These are phyloP conservation scores for Fusarium sp. DNA, from an alignment of 2,329 filamentous ascomycete genomes.

Conservation along the genomic window DNA sequence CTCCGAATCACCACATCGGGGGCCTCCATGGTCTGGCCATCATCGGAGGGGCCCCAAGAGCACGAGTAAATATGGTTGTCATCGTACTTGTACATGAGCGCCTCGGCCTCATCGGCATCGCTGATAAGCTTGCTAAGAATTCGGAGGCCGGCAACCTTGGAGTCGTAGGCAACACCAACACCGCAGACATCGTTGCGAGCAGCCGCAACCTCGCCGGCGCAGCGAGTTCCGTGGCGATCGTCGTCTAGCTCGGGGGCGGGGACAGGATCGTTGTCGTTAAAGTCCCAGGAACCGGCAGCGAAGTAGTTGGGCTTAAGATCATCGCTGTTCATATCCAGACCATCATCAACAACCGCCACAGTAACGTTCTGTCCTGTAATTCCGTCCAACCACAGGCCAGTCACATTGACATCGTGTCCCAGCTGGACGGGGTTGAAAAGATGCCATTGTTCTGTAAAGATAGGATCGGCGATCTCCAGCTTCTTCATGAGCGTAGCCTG, in stretches of 20 bases:
- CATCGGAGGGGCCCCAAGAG: slow-evolving; percentile 97
- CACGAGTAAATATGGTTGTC: slow-evolving; percentile 98
- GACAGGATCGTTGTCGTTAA: slow-evolving; percentile 84
- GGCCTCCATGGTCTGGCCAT: slow-evolving; percentile 92
- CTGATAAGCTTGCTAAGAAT: slow-evolving; percentile 92
- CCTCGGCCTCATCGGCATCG: slow-evolving; percentile 90
- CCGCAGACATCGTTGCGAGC: slow-evolving; percentile 94
- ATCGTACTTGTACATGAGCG: slow-evolving; percentile 92
- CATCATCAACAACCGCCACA: slow-evolving; percentile 95
- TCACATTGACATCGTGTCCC: slow-evolving; percentile 97
- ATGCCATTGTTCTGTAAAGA: slow-evolving; percentile 96
- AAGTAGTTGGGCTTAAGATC: slow-evolving; percentile 96
- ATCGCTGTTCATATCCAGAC: slow-evolving; percentile 93
- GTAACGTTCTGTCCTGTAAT: slow-evolving; percentile 90
- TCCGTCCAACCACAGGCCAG: slow-evolving; percentile 88
- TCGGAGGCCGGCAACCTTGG: slow-evolving; percentile 88
- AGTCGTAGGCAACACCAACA: slow-evolving; percentile 94
- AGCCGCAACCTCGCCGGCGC: slow-evolving; percentile 92
- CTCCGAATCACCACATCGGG: slow-evolving; percentile 88
- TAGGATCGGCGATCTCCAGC: slow-evolving; percentile 86
- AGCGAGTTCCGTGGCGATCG: slow-evolving; percentile 91
- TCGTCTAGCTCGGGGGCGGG: slow-evolving; percentile 86
- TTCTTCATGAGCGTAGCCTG: slow-evolving; percentile 70
- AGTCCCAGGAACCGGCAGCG: slow-evolving; percentile 91
- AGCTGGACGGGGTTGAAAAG: slow-evolving; percentile 82